Conservation (phyloP, 1,139 yeast genomes). For the Zhuliangozyma blackwelliae region DNA sequence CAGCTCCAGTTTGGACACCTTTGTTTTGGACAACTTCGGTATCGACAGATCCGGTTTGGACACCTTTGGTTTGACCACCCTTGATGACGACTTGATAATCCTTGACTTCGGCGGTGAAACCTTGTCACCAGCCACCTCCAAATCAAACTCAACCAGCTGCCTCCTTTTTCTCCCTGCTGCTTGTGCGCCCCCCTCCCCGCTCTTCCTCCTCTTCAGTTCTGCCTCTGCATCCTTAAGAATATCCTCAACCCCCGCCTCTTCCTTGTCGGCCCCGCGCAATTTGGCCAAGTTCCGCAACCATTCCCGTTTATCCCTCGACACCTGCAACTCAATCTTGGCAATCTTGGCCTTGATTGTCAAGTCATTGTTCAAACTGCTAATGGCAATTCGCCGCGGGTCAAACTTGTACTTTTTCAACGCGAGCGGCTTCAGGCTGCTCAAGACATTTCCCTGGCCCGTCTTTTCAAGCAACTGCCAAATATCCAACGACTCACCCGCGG, state of each 20-base stretch:
- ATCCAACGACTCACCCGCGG: conserved; percentile 74
- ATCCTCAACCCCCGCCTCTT: too few species aligned
- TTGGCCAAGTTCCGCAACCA: conserved; percentile 4
- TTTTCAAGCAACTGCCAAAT: conserved; percentile 50
- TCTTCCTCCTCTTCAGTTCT: too few species aligned
- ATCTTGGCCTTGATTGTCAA: conserved; percentile 15
- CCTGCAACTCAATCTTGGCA: conserved; percentile 27
- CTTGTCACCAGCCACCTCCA: too few species aligned
- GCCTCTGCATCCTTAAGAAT: too few species aligned
- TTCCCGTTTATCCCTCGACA: conserved; percentile 13
- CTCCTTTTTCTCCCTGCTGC: conserved; percentile 3
- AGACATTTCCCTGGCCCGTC: conserved; percentile 17
- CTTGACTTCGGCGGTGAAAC: too few species aligned
- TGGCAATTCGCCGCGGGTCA: conserved; percentile 19
- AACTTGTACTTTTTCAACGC: conserved; percentile 14
- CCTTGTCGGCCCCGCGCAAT: neutral
- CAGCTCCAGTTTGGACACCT: too few species aligned
- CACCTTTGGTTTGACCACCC: too few species aligned
- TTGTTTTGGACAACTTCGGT: too few species aligned
- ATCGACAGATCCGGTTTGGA: too few species aligned
- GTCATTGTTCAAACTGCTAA: conserved; percentile 20
- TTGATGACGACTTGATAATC: too few species aligned
- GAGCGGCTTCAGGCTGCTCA: conserved; percentile 10
- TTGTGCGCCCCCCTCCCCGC: conserved; percentile 1
- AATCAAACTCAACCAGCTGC: neutral